Percentiles rank a stretch among this genome's conserved stretches.
Conservation (phyloP, 2,329 filamentous ascomycete species). For the Grosmannia serpens region DNA sequence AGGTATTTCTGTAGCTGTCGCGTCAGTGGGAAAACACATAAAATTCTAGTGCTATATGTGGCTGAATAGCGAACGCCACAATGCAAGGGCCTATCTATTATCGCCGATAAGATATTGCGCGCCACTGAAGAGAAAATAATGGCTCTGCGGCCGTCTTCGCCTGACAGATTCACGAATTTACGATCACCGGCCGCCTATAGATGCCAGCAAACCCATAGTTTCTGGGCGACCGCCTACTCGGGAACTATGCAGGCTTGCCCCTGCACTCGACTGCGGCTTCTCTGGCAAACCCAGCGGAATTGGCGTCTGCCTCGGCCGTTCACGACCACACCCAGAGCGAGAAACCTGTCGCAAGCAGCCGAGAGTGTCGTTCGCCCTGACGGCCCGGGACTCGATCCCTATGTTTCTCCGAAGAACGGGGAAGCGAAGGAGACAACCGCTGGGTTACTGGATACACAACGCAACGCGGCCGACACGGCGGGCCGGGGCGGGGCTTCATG, state of each 20-base stretch:
- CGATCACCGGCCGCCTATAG: background rate
- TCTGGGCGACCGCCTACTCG: background rate
- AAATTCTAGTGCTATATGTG: background rate
- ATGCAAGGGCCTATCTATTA: background rate
- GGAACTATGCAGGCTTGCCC: constrained; percentile 8
- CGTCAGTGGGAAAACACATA: background rate
- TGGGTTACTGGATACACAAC: background rate
- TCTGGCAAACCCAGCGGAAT: constrained; percentile 3
- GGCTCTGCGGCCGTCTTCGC: background rate
- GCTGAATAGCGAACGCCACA: background rate
- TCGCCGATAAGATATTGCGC: constrained; percentile 1
- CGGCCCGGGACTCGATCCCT: background rate
- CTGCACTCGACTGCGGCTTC: constrained; percentile 6
- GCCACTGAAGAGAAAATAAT: background rate
- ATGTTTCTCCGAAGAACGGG: background rate
- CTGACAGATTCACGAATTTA: background rate
- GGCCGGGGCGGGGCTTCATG: background rate
- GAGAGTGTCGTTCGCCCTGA: background rate
- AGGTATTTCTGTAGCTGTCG: background rate
- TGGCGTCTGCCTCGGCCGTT: background rate
- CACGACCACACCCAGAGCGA: background rate
- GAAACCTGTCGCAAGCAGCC: background rate
- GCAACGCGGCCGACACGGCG: background rate
- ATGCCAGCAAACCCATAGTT: background rate
- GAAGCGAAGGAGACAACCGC: background rate